Base-by-base conservation (phyloP, 305 asterid genomes). In the Plantago coronopus region DNA sequence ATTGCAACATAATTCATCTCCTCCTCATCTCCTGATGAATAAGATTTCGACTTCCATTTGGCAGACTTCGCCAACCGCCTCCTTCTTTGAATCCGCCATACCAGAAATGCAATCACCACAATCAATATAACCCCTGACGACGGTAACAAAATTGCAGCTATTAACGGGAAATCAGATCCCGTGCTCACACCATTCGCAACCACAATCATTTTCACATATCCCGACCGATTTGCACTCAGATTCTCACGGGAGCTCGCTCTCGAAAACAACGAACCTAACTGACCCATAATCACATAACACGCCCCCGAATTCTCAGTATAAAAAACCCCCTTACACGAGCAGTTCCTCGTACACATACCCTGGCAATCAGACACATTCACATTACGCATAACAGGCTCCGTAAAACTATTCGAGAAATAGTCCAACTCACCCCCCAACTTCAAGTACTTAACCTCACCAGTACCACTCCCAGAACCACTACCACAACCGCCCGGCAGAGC, bases 281-380 rank as follows among this genome's bases (percentile, higher is more conserved):
- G 69, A 53, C 72, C 77, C 40, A 45, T 25, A 29, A 87, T 72
- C 71, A 78, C 37, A 19, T 74, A 73, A 72, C 95, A 87, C 18
- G 85, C 77, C 47, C 94, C 85, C 12, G 84, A 75, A 21, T 61
- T 65, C 55, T 69, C 65, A 0, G 72, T 63, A 49, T 74, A 64
- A 78, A 81, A 84, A 53, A 87, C 46, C 15, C 88, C 95, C 56
- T 75, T 57, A 63, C 94, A 87, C 13, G 88, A 68, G 54, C 95
- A 87, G 59, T 84, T 79, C 34, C 63, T 54, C 8, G 83, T 75
- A 60, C 90, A 87, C 6, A 82, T 72, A 67, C 65, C 64, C 68
- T 74, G 75, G 58, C 95, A 87, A 3, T 9, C 29, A 0, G 85
- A 75, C 0, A 78, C 38, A 62, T 71, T 76, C 27, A 63, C 72